Evolutionary conservation across 208 protist genomes (phyloP), one percentile per base, ranked within the genome.

Genomic region (Trypanosoma lewisi): DNA sequence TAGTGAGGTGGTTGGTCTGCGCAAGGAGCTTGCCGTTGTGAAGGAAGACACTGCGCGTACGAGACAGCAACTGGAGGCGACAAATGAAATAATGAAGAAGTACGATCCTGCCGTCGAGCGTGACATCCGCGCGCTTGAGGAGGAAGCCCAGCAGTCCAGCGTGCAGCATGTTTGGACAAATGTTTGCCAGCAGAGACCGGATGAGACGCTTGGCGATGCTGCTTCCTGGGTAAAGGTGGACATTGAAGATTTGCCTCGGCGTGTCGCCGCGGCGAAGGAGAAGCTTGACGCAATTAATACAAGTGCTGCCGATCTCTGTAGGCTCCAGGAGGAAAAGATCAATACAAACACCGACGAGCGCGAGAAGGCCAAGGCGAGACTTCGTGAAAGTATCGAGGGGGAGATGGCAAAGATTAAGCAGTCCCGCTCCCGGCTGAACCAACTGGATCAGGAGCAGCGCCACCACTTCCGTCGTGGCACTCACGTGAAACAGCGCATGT

Each of bases 391-490:
- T 50, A 74, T 83, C 59, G 77, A 85, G 16, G 76, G 75, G 31
- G 84, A 94, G 66, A 87, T 91, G 83, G 68, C 70, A 25, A 73
- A 75, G 55, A 74, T 91, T 49, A 59, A 60, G 17, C 74, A 80
- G 56, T 70, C 77, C 11, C 82, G 80, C 48, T 45, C 58, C 0
- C 69, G 78, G 19, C 64, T 89, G 27, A 63, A 72, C 45, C 83
- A 91, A 66, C 56, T 89, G 19, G 81, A 88, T 41, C 56, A 63
- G 54, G 87, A 94, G 67, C 72, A 87, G 71, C 67, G 61, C 36
- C 89, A 70, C 65, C 87, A 94, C 78, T 68, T 78, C 54, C 69
- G 79, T 53, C 87, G 87, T 58, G 87, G 87, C 44, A 91, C 87
- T 14, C 69, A 61, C 64, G 72, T 63, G 42, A 55, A 52, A 57